Evolutionary conservation across 306 rosid species (phyloP), one percentile per base, ranked within the genome.

Genomic region (Benincasa hispida): DNA sequence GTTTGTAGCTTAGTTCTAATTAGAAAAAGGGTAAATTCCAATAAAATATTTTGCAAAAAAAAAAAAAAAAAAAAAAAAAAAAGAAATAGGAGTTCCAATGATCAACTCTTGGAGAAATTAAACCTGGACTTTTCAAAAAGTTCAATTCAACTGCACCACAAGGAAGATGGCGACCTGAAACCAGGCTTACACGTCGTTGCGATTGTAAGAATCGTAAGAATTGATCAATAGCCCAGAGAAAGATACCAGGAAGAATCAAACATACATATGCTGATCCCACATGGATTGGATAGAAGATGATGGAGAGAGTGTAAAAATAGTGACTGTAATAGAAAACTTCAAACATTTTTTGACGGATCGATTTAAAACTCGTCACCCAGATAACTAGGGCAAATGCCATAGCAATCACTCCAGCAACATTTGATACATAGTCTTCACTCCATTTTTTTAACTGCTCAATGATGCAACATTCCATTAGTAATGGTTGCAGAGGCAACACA

Each of bases 311-410:
- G 78, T 91, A 91, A 59, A 89, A 88, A 39, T 88, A 85, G 76
- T 92, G 97, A 6, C 87, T 85, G 86, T 92, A 92, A 78, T 77
- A 92, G 85, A 92, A 92, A 9, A 92, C 80, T 75, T 92, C 93
- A 62, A 83, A 92, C 88, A 83, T 87, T 78, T 86, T 88, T 17
- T 87, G 85, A 74, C 97, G 79, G 0, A 88, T 72, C 0, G 86
- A 45, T 0, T 79, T 45, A 53, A 88, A 10, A 80, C 92, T 88
- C 0, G 97, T 85, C 9, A 83, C 79, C 96, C 93, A 87, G 77
- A 90, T 88, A 1, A 50, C 82, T 21, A 85, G 30, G 8, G 90
- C 96, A 22, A 88, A 74, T 50, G 72, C 24, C 19, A 75, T 83
- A 57, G 93, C 91, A 17, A 87, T 83, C 79, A 62, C 82, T 48